Percentiles rank a stretch among this genome's conserved stretches.
Evolutionary conservation across 2,329 filamentous ascomycete genomes (phyloP).

Genomic region (Curvularia sp.): DNA sequence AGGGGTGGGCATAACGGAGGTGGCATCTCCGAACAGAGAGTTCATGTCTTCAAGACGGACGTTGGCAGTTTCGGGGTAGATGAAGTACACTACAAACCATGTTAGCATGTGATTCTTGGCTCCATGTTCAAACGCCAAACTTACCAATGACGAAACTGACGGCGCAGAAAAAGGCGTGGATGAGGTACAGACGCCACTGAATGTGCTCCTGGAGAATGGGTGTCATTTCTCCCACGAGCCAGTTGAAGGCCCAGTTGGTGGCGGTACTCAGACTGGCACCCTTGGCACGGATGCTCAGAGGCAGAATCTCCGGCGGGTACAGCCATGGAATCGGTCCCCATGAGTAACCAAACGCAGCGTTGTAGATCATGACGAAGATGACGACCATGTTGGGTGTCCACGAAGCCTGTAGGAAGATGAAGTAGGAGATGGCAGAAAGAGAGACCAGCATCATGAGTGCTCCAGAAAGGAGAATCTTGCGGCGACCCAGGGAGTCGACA

Average conservation of each 20-base stretch:
- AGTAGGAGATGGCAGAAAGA: constrained; percentile 90
- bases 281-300: constrained; percentile 94
- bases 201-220: constrained; percentile 92
- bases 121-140: constrained; percentile 46
- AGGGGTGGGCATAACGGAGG: constrained; percentile 81
- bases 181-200: constrained; percentile 89
- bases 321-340: constrained; percentile 99
- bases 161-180: constrained; percentile 97
- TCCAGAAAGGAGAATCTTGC: constrained; percentile 86
- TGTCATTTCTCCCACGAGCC: constrained; percentile 94
- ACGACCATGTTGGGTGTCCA: constrained; percentile 86
- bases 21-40: constrained; percentile 89
- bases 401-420: constrained; percentile 83
- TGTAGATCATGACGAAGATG: constrained; percentile 97
- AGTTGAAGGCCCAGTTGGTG: constrained; percentile 98
- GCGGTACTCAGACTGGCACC: constrained; percentile 95
- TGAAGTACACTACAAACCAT: constrained; percentile 78
- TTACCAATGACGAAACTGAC: constrained; percentile 94
- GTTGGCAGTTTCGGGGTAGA: constrained; percentile 96
- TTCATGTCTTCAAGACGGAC: constrained; percentile 98
- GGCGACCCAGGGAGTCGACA: constrained; percentile 88
- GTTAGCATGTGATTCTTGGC: constrained; percentile 31
- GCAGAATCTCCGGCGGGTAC: constrained; percentile 98
- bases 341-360: constrained; percentile 94
- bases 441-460: constrained; percentile 89